These are phyloP conservation scores for Flaveria trinervia DNA, from an alignment of 129 eudicot species.

Conservation along the genomic window DNA sequence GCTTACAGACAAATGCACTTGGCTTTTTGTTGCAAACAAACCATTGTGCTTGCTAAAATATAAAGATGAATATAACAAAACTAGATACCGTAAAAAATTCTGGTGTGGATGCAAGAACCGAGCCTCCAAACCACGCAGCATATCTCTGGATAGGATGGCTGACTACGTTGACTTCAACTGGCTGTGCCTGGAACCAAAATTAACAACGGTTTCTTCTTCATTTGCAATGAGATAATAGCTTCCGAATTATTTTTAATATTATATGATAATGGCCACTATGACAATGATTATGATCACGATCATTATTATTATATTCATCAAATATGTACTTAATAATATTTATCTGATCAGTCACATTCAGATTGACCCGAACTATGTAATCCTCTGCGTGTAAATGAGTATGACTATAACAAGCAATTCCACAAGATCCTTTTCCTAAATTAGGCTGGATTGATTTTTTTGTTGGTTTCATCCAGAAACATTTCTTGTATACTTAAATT, in stretches of 20 bases:
- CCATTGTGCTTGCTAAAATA: neutral
- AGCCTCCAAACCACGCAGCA: constrained; percentile 99
- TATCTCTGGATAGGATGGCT: constrained; percentile 98
- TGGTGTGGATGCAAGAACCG: constrained; percentile 98
- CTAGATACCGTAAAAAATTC: constrained; percentile 84
- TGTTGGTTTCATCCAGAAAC: neutral
- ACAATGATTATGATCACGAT: neutral
- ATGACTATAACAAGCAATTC: neutral
- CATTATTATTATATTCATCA: neutral
- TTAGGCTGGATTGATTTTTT: neutral
- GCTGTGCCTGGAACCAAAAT: constrained; percentile 65
- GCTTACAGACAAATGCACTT: neutral
- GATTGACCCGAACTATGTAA: neutral
- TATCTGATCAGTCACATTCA: neutral
- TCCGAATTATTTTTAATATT: neutral
- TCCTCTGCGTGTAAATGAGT: neutral
- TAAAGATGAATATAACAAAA: neutral
- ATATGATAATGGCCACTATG: neutral
- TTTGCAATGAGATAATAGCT: constrained; percentile 6
- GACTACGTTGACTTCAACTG: constrained; percentile 98
- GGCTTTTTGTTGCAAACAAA: neutral
- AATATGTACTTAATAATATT: neutral
- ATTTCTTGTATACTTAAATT: neutral
- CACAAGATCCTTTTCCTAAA: neutral
- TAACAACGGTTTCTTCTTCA: neutral